A percentile compares a stretch with the other conserved stretches of the same genome.
Evolutionary conservation across 805 yeast genomes (phyloP).

Genomic region (Danielia reshetovae): DNA sequence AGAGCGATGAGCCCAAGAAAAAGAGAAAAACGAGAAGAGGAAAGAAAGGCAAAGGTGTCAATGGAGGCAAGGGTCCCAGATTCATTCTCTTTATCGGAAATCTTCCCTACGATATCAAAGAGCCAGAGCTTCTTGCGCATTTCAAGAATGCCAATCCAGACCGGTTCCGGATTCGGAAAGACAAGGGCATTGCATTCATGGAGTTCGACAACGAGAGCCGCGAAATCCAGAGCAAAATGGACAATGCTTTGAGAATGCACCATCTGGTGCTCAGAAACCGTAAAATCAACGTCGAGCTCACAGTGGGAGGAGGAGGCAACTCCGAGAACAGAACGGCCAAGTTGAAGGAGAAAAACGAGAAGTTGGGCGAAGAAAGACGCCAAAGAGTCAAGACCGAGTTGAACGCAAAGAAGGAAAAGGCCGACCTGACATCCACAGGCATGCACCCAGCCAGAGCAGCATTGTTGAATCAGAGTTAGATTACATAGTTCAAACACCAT

Average conservation of each 20-base stretch:
- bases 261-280: slow-evolving; percentile 66
- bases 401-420: slow-evolving; percentile 27
- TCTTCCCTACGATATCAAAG: slow-evolving; percentile 68
- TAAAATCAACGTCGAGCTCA: slow-evolving; percentile 90
- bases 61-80: slow-evolving; percentile 51
- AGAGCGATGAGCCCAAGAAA: slow-evolving; percentile 42
- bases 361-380: slow-evolving; percentile 65
- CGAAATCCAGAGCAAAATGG: slow-evolving; percentile 77
- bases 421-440: slow-evolving; percentile 31
- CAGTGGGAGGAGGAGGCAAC: slow-evolving; percentile 98
- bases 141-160: slow-evolving; percentile 74
- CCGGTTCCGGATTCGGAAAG: slow-evolving; percentile 70
- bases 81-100: slow-evolving; percentile 89
- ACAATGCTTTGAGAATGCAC: slow-evolving; percentile 78
- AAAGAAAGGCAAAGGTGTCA: slow-evolving; percentile 60
- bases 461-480: slow-evolving; percentile 39
- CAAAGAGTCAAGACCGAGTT: slow-evolving; percentile 50
- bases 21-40: slow-evolving; percentile 77
- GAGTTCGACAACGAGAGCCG: slow-evolving; percentile 63
- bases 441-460: slow-evolving; percentile 70
- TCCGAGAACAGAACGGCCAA: slow-evolving; percentile 59
- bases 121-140: slow-evolving; percentile 61
- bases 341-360: slow-evolving; percentile 73
- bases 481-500: too few species aligned
- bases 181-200: slow-evolving; percentile 87